Percentiles rank a stretch among this genome's conserved stretches.
These are phyloP conservation scores for Sarocladium kiliense DNA, from an alignment of 2,329 filamentous ascomycete genomes.

Conservation along the genomic window DNA sequence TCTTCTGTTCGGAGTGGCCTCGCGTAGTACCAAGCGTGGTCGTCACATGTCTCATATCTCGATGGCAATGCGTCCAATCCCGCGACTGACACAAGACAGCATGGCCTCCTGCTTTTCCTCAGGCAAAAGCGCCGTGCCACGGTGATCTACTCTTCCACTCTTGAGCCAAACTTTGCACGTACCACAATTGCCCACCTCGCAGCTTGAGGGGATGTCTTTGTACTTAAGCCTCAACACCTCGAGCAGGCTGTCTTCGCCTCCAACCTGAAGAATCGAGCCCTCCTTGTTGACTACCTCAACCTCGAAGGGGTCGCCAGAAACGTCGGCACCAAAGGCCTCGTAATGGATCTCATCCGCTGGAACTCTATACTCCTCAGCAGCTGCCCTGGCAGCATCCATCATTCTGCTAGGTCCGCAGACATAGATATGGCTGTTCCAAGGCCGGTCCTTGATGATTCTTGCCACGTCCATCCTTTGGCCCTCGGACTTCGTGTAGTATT, in stretches of 20 bases:
- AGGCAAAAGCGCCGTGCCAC: slow-evolving; percentile 40
- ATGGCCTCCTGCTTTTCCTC: slow-evolving; percentile 39
- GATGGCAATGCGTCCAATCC: slow-evolving; percentile 42
- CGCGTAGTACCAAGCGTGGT: too few relatives aligned
- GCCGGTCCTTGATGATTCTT: slow-evolving; percentile 40
- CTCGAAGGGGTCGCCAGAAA: slow-evolving; percentile 55
- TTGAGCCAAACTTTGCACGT: slow-evolving; percentile 42
- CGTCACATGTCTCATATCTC: slow-evolving; percentile 31
- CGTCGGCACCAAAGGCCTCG: slow-evolving; percentile 52
- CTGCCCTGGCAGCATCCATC: slow-evolving; percentile 44
- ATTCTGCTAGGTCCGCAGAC: slow-evolving; percentile 55
- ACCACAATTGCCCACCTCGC: slow-evolving; percentile 50
- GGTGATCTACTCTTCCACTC: slow-evolving; percentile 40
- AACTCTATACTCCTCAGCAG: slow-evolving; percentile 37
- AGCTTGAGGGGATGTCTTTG: slow-evolving; percentile 40
- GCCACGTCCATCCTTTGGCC: slow-evolving; percentile 48
- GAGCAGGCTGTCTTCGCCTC: slow-evolving; percentile 42
- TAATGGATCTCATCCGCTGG: slow-evolving; percentile 50
- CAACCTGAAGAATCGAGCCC: slow-evolving; percentile 35
- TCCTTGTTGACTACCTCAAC: slow-evolving; percentile 41
- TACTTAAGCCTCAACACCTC: slow-evolving; percentile 41
- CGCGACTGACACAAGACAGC: slow-evolving; percentile 49
- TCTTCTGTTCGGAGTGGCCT: too few relatives aligned
- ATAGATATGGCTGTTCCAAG: slow-evolving; percentile 54
- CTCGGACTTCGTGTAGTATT: slow-evolving; percentile 46